Base-by-base conservation (phyloP, 2,329 filamentous ascomycete species). In the Trichoderma guizhouense region DNA sequence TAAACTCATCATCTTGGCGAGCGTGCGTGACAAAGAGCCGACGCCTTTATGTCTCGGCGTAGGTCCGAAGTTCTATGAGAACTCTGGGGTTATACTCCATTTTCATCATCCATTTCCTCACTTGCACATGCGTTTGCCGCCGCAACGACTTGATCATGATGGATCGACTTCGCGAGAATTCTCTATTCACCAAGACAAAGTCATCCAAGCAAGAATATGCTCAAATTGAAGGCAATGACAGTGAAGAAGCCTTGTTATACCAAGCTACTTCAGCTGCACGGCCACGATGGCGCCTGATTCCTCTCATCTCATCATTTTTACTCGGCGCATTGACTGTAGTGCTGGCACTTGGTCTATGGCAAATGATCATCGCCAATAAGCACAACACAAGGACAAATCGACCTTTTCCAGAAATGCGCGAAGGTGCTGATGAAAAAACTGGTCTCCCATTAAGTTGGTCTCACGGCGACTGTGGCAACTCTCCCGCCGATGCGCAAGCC, bases 391-490 rank as follows among this genome's bases (percentile, higher is more conserved):
- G 34, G 12, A n/a, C 60, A 3, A 73, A 72, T 47, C 65, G 72
- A 9, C 39, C n/a, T 3, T 67, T 72, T 24, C 72, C 72, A 2
- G 61, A 70, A 21, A 72, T 72, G 4, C 71, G 67, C 8, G 30
- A 75, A 34, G 74, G 74, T 30, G n/a, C 63, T 8, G 73, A 76
- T 58, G 57, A 58, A 14, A 34, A 39, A 7, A 75, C 71, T 7
- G 74, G 74, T 2, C 72, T 75, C 0, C 73, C 75, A 0, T 21
- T 63, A 39, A 63, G 61, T 30, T 63, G 61, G 61, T 63, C 61
- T 63, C 61, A 75, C 47, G 75, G 75, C 21, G 75, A 76, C 58
- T 76, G 75, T 51, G 75, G 75, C 34, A 74, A 72, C 66, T 76
- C 75, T 12, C 69, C 73, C 5, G 69, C 55, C 28, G 72, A 76